Base-by-base conservation (phyloP, 1,284 basidiomycete species). In the Leccinum fallax region DNA sequence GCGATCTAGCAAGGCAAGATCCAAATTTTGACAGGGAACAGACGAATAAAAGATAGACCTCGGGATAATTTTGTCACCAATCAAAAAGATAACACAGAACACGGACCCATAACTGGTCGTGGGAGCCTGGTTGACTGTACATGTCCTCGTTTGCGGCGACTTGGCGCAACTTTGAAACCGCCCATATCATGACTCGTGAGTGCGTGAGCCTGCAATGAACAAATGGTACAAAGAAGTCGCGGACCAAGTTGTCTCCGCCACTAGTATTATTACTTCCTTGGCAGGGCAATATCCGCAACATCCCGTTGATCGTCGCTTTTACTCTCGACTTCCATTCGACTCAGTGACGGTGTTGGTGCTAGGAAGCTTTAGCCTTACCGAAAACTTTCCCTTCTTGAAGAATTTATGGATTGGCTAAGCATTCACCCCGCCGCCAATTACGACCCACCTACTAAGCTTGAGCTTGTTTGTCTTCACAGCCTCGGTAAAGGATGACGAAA, bases 31-130 rank as follows among this genome's bases (percentile, higher is more conserved):
- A 46, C 59, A 63, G 56, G 63, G 60, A 68, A 66, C 30, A 52
- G 40, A 57, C 60, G 57, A 63, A 61, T 57, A 60, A 69, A 65
- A 56, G 55, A 61, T 55, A 64, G 43, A 57, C 55, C 36, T 60
- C 26, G 61, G 65, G 59, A 53, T 32, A 62, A 67, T 58, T 61
- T 72, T 71, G 57, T 61, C 69, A 64, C 62, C 64, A 53, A 57
- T 58, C 56, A 62, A 52, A 57, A 66, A 55, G 66, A 62, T 58
- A 30, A 13, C 24, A 19, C 2, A 65, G 63, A 71, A 73, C 49
- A 62, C 54, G 38, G 53, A 57, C 63, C 57, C 56, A 61, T 60
- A 66, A 49, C 13, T 36, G 61, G 70, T 61, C 72, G 73, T 75
- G 73, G 56, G 71, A 74, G 56, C 3, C 30, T 30, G 58, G 19